Base-by-base conservation (phyloP, 805 yeast genomes). In the Pichia phayaonensis region DNA sequence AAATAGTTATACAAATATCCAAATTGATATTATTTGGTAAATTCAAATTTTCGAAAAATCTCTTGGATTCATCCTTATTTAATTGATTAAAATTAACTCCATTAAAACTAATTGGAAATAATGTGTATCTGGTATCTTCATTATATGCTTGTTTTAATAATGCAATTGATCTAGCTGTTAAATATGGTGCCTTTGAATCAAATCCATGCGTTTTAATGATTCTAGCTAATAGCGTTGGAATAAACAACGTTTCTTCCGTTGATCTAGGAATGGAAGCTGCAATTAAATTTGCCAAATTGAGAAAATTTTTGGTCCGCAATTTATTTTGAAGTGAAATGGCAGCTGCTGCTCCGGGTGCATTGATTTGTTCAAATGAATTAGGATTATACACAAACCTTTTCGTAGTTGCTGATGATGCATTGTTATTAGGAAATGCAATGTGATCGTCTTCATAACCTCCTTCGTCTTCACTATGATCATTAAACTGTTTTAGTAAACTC, bases 271-370 rank as follows among this genome's bases (percentile, higher is more conserved):
- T 76, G 0, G 92, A 78, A 53, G 84, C 74, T 0, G 92, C 87
- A 6, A 85, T 89, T 26, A 79, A 63, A 22, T 75, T 74, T 1
- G 83, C 79, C 46, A 79, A 61, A 57, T 75, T 76, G 44, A 74
- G 59, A 43, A 74, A 71, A 54, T 73, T 68, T 45, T 67, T 68
- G 34, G 77, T 72, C 26, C 73, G 66, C 50, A 71, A 65, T 45
- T 65, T 69, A 53, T 75, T 73, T 49, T 74, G 74, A 43, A 71
- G 66, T 8, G 76, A 77, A 71, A 84, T 79, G 31, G 83, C 80
- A 20, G 90, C 89, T 1, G 83, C 82, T 2, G 87, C 79, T 7
- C 89, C 90, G 0, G 90, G 89, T 1, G 92, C 90, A 52, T 86
- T 87, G 40, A 72, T 72, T 50, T 77, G 82, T 59, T 83, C 87